These are phyloP conservation scores for Rhodotorula taiwanensis DNA, from an alignment of 768 basidiomycete genomes.

Conservation along the genomic window DNA sequence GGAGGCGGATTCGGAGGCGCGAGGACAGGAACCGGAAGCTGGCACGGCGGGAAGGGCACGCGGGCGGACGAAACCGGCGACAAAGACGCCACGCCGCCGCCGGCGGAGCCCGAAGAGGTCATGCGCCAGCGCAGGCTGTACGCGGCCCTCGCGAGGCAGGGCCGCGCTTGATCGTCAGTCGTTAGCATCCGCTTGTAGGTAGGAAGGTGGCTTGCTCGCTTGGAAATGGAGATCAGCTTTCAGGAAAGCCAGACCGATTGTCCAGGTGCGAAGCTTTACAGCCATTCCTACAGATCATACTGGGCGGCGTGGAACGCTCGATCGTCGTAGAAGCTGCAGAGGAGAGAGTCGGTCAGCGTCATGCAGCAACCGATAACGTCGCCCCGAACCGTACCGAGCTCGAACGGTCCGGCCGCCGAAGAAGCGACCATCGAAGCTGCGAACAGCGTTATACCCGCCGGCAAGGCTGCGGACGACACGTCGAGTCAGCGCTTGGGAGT, in stretches of 20 bases:
- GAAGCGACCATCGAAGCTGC: slow-evolving; percentile 83
- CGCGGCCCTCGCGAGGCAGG: not conserved
- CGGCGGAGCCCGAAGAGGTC: slow-evolving; percentile 4
- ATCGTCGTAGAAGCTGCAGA: slow-evolving; percentile 29
- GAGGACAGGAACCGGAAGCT: not conserved
- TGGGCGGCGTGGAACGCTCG: slow-evolving; percentile 10
- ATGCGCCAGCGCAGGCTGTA: not conserved
- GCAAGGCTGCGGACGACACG: slow-evolving; percentile 53
- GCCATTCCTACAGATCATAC: slow-evolving; percentile 7
- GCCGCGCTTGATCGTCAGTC: too few relatives aligned
- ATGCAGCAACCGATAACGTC: slow-evolving; percentile 27
- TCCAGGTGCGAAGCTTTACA: too few relatives aligned
- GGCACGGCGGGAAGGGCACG: slow-evolving; percentile 1
- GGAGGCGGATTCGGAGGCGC: not conserved
- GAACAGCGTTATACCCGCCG: slow-evolving; percentile 90
- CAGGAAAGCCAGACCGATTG: too few relatives aligned
- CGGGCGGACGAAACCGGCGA: not conserved
- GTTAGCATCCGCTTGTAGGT: not conserved
- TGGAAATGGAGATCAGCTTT: too few relatives aligned
- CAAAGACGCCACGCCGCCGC: not conserved
- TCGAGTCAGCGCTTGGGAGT: not conserved
- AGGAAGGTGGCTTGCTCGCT: too few relatives aligned
- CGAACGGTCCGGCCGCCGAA: slow-evolving; percentile 80
- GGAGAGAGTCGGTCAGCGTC: not conserved
- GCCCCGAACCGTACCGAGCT: slow-evolving; percentile 60